These are phyloP conservation scores for Ustilago loliicola DNA, from an alignment of 1,284 basidiomycete species.

Conservation along the genomic window DNA sequence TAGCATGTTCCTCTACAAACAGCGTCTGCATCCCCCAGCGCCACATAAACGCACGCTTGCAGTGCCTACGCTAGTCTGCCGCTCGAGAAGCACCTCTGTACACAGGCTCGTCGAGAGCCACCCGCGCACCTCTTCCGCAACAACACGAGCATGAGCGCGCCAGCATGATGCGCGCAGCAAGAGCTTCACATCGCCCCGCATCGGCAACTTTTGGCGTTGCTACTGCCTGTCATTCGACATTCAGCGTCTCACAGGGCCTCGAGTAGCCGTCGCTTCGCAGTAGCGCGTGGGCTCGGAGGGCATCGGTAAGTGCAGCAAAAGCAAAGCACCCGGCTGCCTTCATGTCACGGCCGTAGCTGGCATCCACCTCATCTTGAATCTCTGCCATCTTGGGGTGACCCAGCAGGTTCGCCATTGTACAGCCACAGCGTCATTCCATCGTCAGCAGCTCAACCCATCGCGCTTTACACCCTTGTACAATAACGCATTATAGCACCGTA, in stretches of 20 bases:
- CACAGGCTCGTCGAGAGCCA: not conserved
- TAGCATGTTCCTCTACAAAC: not conserved
- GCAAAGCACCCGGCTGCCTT: too few species aligned
- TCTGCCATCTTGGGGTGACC: not conserved
- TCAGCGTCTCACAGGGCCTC: too few species aligned
- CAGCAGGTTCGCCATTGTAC: too few species aligned
- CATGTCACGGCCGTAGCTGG: too few species aligned
- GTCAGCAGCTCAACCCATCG: not conserved
- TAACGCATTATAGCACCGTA: conserved; percentile 7
- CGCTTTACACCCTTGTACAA: not conserved
- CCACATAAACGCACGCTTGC: not conserved
- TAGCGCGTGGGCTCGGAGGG: not conserved
- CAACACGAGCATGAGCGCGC: not conserved
- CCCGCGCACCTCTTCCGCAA: not conserved
- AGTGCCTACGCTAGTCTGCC: not conserved
- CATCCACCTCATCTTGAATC: not conserved
- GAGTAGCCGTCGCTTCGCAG: not conserved
- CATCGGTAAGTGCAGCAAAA: not conserved
- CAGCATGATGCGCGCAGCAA: not conserved
- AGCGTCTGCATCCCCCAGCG: not conserved
- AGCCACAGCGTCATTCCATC: not conserved
- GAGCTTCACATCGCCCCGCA: not conserved
- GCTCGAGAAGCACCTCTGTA: not conserved
- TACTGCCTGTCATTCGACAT: too few species aligned
- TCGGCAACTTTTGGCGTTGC: not conserved